These are phyloP conservation scores for Talaromyces pinophilus DNA, from an alignment of 2,329 filamentous ascomycete genomes.

Conservation along the genomic window DNA sequence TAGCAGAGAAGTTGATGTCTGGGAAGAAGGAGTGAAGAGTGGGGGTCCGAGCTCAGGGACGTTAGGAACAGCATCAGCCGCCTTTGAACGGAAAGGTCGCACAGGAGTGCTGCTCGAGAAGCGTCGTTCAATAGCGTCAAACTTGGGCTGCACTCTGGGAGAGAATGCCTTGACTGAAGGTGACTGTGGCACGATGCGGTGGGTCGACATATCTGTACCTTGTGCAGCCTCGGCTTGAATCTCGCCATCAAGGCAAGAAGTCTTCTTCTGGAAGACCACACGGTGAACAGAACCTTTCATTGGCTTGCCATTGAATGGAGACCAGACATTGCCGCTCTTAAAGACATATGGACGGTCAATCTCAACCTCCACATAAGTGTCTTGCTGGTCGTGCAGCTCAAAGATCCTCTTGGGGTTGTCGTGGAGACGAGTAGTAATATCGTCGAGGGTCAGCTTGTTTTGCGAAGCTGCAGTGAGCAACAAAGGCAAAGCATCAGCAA, in stretches of 20 bases:
- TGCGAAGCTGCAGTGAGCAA: conserved; percentile 75
- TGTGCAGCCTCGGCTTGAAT: conserved; percentile 57
- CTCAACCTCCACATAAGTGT: conserved; percentile 72
- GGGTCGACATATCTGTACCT: conserved; percentile 75
- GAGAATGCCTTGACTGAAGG: conserved; percentile 57
- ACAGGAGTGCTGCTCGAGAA: conserved; percentile 41
- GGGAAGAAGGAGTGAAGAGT: conserved; percentile 52
- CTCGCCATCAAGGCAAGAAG: conserved; percentile 72
- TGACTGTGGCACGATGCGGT: conserved; percentile 55
- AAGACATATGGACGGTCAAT: conserved; percentile 70
- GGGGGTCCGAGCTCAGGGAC: conserved; percentile 43
- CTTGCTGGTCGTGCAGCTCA: conserved; percentile 77
- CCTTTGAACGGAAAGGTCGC: conserved; percentile 35
- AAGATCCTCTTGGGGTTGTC: conserved; percentile 80
- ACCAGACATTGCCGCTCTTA: conserved; percentile 59
- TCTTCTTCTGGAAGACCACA: conserved; percentile 73
- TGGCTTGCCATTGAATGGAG: conserved; percentile 68
- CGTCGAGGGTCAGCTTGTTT: conserved; percentile 70
- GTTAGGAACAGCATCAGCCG: conserved; percentile 27
- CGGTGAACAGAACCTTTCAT: conserved; percentile 72
- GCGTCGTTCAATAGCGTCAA: conserved; percentile 42
- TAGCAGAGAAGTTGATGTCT: conserved; percentile 60
- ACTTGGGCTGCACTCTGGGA: conserved; percentile 41
- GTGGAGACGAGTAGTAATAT: conserved; percentile 70
- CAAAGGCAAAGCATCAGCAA: conserved; percentile 71